A percentile compares a stretch with the other conserved stretches of the same genome.
phyloP scores from a whole-genome alignment of 2,329 filamentous ascomycete species.

The Myriosclerotinia curreyana region DNA sequence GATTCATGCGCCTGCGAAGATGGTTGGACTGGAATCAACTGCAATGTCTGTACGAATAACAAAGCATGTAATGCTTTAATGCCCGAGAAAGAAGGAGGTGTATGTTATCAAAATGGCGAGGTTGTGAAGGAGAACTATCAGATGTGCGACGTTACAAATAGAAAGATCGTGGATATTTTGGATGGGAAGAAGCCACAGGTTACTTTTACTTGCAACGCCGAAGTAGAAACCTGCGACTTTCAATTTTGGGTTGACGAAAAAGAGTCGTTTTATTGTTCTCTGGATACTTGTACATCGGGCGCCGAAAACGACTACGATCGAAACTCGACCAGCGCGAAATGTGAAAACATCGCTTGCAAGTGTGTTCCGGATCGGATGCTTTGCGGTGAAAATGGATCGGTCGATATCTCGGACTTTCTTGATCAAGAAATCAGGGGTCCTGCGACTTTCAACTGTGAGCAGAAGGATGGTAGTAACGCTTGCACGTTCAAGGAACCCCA shows the following conservation, averaged over 20 bases:
- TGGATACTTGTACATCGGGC: conserved; percentile 74
- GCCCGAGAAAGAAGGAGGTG: conserved; percentile 74
- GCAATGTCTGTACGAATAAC: conserved; percentile 87
- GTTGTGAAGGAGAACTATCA: conserved; percentile 95
- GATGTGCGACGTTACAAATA: conserved; percentile 96
- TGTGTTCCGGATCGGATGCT: conserved; percentile 92
- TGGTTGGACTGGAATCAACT: conserved; percentile 96
- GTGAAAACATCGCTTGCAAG: conserved; percentile 78
- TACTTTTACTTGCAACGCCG: conserved; percentile 84
- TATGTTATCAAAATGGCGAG: conserved; percentile 89
- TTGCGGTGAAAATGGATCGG: conserved; percentile 84
- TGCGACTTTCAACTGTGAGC: conserved; percentile 74
- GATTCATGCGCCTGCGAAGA: conserved; percentile 80
- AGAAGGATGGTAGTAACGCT: conserved; percentile 58
- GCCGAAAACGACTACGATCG: conserved; percentile 64
- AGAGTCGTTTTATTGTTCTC: conserved; percentile 94
- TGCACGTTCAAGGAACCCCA: conserved; percentile 87
- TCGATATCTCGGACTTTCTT: conserved; percentile 89
- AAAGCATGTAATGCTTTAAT: conserved; percentile 84
- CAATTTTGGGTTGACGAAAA: conserved; percentile 96
- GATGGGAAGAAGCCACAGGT: conserved; percentile 85
- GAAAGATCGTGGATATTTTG: conserved; percentile 84
- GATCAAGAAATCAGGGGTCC: conserved; percentile 80
- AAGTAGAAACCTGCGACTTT: conserved; percentile 79
- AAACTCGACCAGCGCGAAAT: conserved; percentile 83